A percentile compares a stretch with the other conserved stretches of the same genome.
phyloP scores from a whole-genome alignment of 345 rosid species.

The Camelina neglecta region DNA sequence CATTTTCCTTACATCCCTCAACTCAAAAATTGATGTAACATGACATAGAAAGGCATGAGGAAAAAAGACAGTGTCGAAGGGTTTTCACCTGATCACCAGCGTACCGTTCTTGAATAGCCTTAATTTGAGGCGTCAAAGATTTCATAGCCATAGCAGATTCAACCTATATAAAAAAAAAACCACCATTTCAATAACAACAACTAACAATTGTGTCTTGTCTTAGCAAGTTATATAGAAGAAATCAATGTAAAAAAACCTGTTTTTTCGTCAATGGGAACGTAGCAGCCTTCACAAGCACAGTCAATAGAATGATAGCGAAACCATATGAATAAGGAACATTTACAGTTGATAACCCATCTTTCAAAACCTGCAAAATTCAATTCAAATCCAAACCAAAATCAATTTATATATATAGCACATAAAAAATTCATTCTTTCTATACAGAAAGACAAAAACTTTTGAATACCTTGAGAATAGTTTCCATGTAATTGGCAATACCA shows the following conservation, averaged over 20 bases:
- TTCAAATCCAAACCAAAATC: constrained; percentile 22
- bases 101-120: constrained; percentile 83
- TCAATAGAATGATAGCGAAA: constrained; percentile 86
- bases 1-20: not conserved
- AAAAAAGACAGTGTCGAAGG: not conserved
- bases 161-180: constrained; percentile 56
- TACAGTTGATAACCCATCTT: constrained; percentile 76
- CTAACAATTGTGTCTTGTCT: not conserved
- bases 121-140: constrained; percentile 86
- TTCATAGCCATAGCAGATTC: constrained; percentile 98
- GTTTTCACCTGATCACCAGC: constrained; percentile 81
- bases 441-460: too few species aligned
- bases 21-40: not conserved
- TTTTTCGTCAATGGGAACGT: constrained; percentile 94
- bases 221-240: not conserved
- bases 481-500: constrained; percentile 83
- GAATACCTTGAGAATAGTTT: constrained; percentile 75
- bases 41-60: not conserved
- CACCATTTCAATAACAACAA: not conserved
- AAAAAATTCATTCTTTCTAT: not conserved
- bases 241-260: constrained; percentile 61
- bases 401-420: too few species aligned
- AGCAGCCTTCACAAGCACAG: constrained; percentile 88
- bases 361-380: constrained; percentile 62
- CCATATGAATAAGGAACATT: constrained; percentile 90